These are phyloP conservation scores for Periconia macrospinosa DNA, from an alignment of 2,329 filamentous ascomycete genomes.

Conservation along the genomic window DNA sequence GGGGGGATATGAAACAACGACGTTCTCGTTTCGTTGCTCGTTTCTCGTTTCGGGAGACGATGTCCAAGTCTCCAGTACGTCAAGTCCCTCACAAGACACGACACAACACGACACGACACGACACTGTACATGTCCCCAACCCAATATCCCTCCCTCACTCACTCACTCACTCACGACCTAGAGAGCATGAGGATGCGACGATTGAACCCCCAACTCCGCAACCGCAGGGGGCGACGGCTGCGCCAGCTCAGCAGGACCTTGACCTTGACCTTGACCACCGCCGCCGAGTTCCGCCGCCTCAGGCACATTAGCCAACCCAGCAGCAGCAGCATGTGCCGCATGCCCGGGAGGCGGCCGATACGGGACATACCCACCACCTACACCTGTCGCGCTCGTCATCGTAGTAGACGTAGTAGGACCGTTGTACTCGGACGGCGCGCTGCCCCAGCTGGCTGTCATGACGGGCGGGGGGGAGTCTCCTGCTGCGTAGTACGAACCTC, in stretches of 20 bases:
- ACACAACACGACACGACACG: too few species aligned
- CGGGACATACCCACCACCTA: slow-evolving; percentile 20
- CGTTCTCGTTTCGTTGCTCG: too few species aligned
- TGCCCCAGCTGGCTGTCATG: slow-evolving; percentile 23
- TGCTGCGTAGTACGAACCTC: not conserved
- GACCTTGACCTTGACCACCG: not conserved
- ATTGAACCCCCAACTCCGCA: slow-evolving; percentile 19
- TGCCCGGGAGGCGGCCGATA: slow-evolving; percentile 25
- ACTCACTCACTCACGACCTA: too few species aligned
- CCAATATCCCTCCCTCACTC: too few species aligned
- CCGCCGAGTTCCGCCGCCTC: slow-evolving; percentile 17
- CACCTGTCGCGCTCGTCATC: slow-evolving; percentile 12
- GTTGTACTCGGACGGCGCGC: slow-evolving; percentile 33
- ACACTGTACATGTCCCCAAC: too few species aligned
- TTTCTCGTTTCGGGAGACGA: too few species aligned
- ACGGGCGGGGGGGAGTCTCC: not conserved
- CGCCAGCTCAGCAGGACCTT: slow-evolving; percentile 12
- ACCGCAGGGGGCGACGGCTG: slow-evolving; percentile 20
- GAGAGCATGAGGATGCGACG: too few species aligned
- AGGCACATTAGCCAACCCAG: slow-evolving; percentile 8
- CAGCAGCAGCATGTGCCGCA: not conserved
- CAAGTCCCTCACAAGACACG: too few species aligned
- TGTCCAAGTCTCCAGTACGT: too few species aligned
- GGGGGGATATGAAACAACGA: too few species aligned
- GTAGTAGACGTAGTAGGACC: slow-evolving; percentile 10